phyloP scores from a whole-genome alignment of 148 eudicot genomes.

The Amaranthus cruentus region DNA sequence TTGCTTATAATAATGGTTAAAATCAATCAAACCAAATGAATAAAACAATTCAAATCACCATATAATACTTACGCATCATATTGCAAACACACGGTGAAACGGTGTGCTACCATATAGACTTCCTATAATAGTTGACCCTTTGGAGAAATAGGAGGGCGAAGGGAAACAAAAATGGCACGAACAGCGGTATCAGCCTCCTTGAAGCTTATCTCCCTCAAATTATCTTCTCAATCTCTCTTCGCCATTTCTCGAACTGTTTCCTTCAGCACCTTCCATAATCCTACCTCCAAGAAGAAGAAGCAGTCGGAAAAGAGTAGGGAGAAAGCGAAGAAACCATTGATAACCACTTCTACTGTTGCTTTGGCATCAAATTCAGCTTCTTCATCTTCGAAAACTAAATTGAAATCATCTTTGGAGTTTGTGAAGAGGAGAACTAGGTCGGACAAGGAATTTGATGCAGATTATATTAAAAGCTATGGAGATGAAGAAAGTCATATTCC shows the following conservation, averaged over 20 bases:
- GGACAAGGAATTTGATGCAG: slow-evolving; percentile 57
- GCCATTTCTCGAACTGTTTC: slow-evolving; percentile 8
- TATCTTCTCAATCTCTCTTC: slow-evolving; percentile 16
- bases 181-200: slow-evolving; percentile 22
- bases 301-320: slow-evolving; percentile 7
- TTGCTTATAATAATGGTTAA: too few relatives aligned
- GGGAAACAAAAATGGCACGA: slow-evolving; percentile 23
- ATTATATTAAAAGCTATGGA: slow-evolving; percentile 39
- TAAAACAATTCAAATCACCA: too few relatives aligned
- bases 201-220: slow-evolving; percentile 12
- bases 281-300: slow-evolving; percentile 17
- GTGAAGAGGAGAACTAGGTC: slow-evolving; percentile 81
- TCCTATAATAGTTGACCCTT: too few relatives aligned
- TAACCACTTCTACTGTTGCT: neutral
- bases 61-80: too few relatives aligned
- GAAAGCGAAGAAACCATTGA: neutral
- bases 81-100: too few relatives aligned
- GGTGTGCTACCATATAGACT: too few relatives aligned
- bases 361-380: neutral
- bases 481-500: slow-evolving; percentile 63
- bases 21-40: too few relatives aligned
- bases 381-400: neutral
- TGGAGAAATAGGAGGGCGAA: neutral
- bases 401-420: slow-evolving; percentile 26
- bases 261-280: slow-evolving; percentile 24